A percentile compares a stretch with the other conserved stretches of the same genome.
phyloP scores from a whole-genome alignment of 1,284 basidiomycete genomes.

The Tremellales sp. region DNA sequence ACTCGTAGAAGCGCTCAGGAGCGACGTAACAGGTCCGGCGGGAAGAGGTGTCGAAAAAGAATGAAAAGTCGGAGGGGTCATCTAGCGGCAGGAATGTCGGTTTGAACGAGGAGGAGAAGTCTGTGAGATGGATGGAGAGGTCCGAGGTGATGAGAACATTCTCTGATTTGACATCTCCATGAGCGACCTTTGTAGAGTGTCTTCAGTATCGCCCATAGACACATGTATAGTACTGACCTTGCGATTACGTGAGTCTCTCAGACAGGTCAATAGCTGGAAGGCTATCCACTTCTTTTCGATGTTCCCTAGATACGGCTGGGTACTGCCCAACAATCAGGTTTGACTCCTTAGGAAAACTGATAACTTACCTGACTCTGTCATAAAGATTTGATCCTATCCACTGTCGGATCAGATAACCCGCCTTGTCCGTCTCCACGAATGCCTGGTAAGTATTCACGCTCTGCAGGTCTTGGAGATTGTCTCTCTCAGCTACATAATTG shows the following conservation, averaged over 20 bases:
- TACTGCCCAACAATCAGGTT: constrained; percentile 55
- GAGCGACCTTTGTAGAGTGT: constrained; percentile 61
- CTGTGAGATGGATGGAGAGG: constrained; percentile 92
- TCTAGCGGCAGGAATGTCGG: constrained; percentile 92
- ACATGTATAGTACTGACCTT: constrained; percentile 44
- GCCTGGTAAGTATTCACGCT: constrained; percentile 88
- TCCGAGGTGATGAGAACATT: constrained; percentile 96
- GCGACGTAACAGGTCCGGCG: constrained; percentile 93
- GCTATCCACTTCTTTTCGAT: constrained; percentile 99
- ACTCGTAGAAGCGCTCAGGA: constrained; percentile 89
- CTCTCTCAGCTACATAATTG: constrained; percentile 65
- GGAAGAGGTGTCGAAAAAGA: constrained; percentile 95
- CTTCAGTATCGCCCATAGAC: background rate
- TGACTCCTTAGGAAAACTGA: background rate
- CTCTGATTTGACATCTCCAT: constrained; percentile 97
- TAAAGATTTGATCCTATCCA: constrained; percentile 95
- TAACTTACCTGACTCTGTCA: constrained; percentile 86
- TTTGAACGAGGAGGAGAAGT: constrained; percentile 92
- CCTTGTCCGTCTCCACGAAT: constrained; percentile 92
- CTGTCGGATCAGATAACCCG: constrained; percentile 90
- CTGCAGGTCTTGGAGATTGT: constrained; percentile 74
- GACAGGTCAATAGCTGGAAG: constrained; percentile 83
- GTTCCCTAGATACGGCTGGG: constrained; percentile 83
- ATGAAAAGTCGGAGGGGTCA: constrained; percentile 95
- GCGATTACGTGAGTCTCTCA: constrained; percentile 75